Conservation (phyloP, 805 yeast species). For the Kregervanrija pseudodelftensis region DNA sequence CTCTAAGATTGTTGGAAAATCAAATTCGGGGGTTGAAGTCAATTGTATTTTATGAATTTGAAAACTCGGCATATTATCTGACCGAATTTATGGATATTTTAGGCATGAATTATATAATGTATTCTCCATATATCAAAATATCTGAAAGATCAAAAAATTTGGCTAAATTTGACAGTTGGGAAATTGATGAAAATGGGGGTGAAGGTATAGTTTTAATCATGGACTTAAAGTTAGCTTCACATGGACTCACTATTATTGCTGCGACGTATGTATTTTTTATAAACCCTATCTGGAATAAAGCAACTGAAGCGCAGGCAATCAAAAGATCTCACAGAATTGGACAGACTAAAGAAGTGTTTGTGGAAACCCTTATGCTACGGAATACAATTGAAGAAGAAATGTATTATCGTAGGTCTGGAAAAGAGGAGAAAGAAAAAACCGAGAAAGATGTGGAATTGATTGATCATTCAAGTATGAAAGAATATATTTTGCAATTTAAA, state of each 20-base stretch:
- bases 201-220: conserved; percentile 52
- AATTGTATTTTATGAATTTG: conserved; percentile 62
- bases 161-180: conserved; percentile 39
- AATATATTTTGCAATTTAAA: conserved; percentile 42
- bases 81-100: conserved; percentile 57
- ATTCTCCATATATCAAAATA: conserved; percentile 52
- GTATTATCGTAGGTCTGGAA: conserved; percentile 32
- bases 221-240: conserved; percentile 64
- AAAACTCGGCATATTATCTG: conserved; percentile 61
- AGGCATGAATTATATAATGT: conserved; percentile 55
- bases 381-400: conserved; percentile 66
- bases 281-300: conserved; percentile 66
- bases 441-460: conserved; percentile 36
- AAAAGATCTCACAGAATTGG: conserved; percentile 76
- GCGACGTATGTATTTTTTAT: conserved; percentile 66
- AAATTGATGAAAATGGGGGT: conserved; percentile 27
- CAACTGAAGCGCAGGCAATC: conserved; percentile 69
- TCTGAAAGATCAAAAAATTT: conserved; percentile 46
- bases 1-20: conserved; percentile 47
- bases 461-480: conserved; percentile 54
- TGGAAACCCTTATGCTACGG: conserved; percentile 57
- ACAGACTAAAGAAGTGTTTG: conserved; percentile 53
- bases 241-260: conserved; percentile 59
- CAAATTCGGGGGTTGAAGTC: conserved; percentile 42
- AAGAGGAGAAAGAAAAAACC: conserved; percentile 10